Base-by-base conservation (phyloP, 148 eudicot species). In the Cornus florida region DNA sequence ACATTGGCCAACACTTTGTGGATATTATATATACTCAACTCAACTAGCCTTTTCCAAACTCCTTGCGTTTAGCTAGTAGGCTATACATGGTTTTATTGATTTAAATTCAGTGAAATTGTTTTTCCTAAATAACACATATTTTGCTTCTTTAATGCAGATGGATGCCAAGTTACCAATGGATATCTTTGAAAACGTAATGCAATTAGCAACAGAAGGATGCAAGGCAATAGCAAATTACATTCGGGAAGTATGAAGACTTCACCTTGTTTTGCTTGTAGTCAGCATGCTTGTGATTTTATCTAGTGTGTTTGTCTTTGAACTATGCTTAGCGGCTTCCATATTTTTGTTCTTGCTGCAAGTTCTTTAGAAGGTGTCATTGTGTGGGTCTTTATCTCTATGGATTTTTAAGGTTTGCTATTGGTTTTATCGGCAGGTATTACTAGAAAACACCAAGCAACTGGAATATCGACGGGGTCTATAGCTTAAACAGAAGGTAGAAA, bases 181-280 rank as follows among this genome's bases (percentile, higher is more conserved):
- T 71, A 90, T 84, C 38, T 89, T 93, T 77, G 97, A 93, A 88
- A 90, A 77, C 23, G 98, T 95, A 13, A 92, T 95, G 97, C 94
- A 95, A 83, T 94, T 95, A 41, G 98, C 97, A 46, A 87, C 79
- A 77, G 97, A 93, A 92, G 98, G 98, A 62, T 95, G 98, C 93
- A 95, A 93, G 81, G 98, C 98, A 14, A 84, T 95, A 75, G 97
- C 98, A 73, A 89, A 78, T 84, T 92, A 93, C 81, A 85, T 95
- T 67, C 90, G 93, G 71, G 97, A 93, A 89, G 98, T 95, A 93
- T 86, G 93, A 41, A 43, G 57, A 31, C 20, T n/a, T 69, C 13
- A 50, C 62, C 53, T 39, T 43, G 48, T 4, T 43, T 43, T 43
- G 48, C 48, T 43, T 9, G 48, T 43, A 6, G 48, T 6, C 48